Evolutionary conservation across 75 land plant species (phyloP), one percentile per base, ranked within the genome.

Genomic region (Sequoiadendron giganteum): DNA sequence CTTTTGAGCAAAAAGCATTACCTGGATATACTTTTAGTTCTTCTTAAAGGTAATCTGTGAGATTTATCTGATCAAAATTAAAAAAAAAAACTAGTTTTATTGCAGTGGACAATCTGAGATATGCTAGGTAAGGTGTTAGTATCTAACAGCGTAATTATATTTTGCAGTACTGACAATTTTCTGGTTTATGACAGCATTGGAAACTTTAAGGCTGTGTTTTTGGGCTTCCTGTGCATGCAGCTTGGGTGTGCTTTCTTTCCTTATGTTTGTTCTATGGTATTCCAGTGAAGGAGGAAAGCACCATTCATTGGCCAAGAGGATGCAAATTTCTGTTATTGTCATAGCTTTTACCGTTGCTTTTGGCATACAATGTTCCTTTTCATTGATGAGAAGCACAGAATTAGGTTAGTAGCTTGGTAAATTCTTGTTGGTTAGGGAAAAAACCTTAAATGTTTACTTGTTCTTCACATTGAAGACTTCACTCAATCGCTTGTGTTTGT

Each of bases 151-250:
- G 28, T 81, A 81, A 25, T 45, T 45, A 81, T 81, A 1, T 81
- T 73, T 43, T 45, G 30, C 49, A 25, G 1, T 81, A 45, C 28
- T 81, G 32, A 70, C 45, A n/a, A 68, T 79, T 43, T 43, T 36
- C 36, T 78, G 73, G 34, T 77, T 72, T 43, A 49, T 77, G 19
- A 42, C 93, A 95, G 95, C 90, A 68, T 77, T 95, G 87, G 93
- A 87, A 85, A 78, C 91, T 87, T 49, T 87, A 87, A 92, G 81
- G 55, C 56, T 94, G 91, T 93, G 92, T 81, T 93, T 88, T 77
- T 94, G 94, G 92, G 76, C 90, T 83, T 92, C 87, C n/a, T 93
- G 89, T 85, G 90, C 86, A 3, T 47, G 92, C 83, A 91, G 94
- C 90, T 85, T 91, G 47, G 72, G 91, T 86, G 91, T 93, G 86